These are phyloP conservation scores for Thoreauomyces humboldtii DNA, from an alignment of 192 early-diverging fungal genomes.

Conservation along the genomic window DNA sequence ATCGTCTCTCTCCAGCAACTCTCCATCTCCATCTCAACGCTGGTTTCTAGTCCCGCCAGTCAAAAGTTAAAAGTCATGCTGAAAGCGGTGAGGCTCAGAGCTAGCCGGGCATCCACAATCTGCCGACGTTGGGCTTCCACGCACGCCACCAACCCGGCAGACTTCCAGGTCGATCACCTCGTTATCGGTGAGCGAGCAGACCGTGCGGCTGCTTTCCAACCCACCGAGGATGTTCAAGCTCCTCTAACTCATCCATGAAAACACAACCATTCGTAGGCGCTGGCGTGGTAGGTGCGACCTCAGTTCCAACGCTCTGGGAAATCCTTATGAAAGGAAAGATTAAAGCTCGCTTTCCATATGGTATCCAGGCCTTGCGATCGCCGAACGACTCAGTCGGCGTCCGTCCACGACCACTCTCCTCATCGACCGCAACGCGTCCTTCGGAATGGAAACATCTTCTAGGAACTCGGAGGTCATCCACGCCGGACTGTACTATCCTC, in stretches of 20 bases:
- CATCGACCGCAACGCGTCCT: slow-evolving; percentile 62
- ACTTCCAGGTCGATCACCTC: not conserved
- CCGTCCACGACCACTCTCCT: slow-evolving; percentile 54
- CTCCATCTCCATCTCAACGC: too few species aligned
- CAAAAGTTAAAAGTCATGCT: too few species aligned
- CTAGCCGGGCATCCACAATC: too few species aligned
- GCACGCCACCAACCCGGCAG: too few species aligned
- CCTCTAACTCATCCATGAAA: not conserved
- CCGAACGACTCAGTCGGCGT: slow-evolving; percentile 55
- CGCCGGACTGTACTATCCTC: slow-evolving; percentile 81
- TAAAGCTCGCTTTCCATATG: not conserved
- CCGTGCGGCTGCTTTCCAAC: not conserved
- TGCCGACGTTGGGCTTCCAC: too few species aligned
- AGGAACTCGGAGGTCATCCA: slow-evolving; percentile 90
- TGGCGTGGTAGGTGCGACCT: not conserved
- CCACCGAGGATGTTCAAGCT: not conserved
- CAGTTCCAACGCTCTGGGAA: not conserved
- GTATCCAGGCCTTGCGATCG: slow-evolving; percentile 70
- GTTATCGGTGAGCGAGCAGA: not conserved
- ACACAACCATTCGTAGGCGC: not conserved
- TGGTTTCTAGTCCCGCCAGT: too few species aligned
- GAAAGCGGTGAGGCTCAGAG: too few species aligned
- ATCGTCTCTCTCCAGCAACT: too few species aligned
- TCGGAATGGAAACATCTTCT: slow-evolving; percentile 76
- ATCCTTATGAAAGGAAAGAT: too few species aligned